These are phyloP conservation scores for Chrysanthemum lavandulifolium DNA, from an alignment of 129 eudicot species.

Conservation along the genomic window DNA sequence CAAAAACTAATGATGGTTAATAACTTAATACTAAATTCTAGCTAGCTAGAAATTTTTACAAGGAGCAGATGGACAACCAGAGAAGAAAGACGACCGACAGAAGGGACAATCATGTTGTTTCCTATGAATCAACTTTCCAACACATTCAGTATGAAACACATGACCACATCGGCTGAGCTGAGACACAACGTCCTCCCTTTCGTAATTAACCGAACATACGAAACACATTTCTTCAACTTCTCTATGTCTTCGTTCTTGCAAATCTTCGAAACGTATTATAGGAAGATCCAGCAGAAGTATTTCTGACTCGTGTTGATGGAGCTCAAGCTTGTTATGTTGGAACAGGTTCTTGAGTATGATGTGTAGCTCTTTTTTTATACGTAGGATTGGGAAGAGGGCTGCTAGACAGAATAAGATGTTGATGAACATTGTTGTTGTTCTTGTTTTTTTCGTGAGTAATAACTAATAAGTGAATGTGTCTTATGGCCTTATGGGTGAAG, in stretches of 20 bases:
- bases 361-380: neutral
- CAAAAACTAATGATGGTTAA: neutral
- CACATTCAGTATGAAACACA: conserved; percentile 21
- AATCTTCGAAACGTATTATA: conserved; percentile 16
- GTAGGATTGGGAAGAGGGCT: neutral
- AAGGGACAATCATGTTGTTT: neutral
- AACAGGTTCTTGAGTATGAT: neutral
- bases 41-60: neutral
- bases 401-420: neutral
- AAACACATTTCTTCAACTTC: conserved; percentile 17
- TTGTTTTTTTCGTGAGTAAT: neutral
- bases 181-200: conserved; percentile 19
- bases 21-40: neutral
- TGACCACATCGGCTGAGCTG: conserved; percentile 26
- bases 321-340: neutral
- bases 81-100: conserved; percentile 1
- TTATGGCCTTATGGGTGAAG: no score
- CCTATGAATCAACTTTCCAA: neutral
- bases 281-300: conserved; percentile 17
- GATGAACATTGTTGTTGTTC: neutral
- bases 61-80: neutral
- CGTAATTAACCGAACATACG: conserved; percentile 10
- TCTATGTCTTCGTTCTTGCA: conserved; percentile 16
- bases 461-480: no score
- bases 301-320: neutral